phyloP scores from a whole-genome alignment of 805 yeast species.

The Saccharomyces mikatae region DNA sequence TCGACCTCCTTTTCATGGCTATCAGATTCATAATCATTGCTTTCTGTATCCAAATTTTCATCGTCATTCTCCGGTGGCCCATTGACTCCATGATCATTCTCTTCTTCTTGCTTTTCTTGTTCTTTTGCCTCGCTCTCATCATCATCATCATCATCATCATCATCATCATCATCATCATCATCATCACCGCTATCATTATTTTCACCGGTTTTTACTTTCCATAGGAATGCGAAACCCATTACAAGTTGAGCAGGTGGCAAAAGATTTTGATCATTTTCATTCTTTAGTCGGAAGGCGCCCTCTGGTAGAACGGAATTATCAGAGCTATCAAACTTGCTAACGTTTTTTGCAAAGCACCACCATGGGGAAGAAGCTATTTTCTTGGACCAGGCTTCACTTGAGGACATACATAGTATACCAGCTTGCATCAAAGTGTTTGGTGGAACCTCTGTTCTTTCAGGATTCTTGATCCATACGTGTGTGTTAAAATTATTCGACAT shows the following conservation, averaged over 20 bases:
- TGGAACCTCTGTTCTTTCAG: conserved; percentile 65
- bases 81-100: conserved; percentile 2
- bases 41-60: not conserved
- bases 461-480: conserved; percentile 75
- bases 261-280: conserved; percentile 44
- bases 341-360: conserved; percentile 64
- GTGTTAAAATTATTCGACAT: conserved; percentile 71
- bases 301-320: conserved; percentile 45
- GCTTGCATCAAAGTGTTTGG: conserved; percentile 88
- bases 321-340: conserved; percentile 60
- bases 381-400: conserved; percentile 85
- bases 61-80: not conserved
- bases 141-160: conserved; percentile 2
- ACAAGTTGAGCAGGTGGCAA: conserved; percentile 77
- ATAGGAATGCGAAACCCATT: conserved; percentile 82
- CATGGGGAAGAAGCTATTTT: conserved; percentile 78
- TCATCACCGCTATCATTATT: conserved; percentile 6
- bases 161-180: conserved; percentile 3
- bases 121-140: conserved; percentile 3
- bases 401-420: conserved; percentile 71
- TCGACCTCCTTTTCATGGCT: not conserved
- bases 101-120: conserved; percentile 3
- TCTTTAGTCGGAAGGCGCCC: conserved; percentile 51
- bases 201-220: conserved; percentile 50
- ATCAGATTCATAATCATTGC: not conserved